Evolutionary conservation across 306 rosid species (phyloP), one percentile per base, ranked within the genome.

Genomic region (Geum urbanum): DNA sequence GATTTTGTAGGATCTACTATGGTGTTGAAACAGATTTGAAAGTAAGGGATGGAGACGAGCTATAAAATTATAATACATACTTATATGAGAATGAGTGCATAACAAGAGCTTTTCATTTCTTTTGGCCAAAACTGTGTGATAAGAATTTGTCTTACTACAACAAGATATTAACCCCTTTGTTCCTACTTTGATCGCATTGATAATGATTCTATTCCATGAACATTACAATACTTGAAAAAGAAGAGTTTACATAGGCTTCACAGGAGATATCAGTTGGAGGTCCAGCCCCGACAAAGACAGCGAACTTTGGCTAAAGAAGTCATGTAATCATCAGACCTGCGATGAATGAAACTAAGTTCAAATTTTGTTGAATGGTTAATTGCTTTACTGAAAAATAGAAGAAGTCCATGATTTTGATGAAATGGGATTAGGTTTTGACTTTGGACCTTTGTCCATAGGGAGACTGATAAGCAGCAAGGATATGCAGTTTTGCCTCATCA

Each of bases 261-360:
- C 56, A 3, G 69, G 70, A 43, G 48, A 39, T 81, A 1, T 84
- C 76, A 82, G 68, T 51, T 50, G 52, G 51, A 14, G 22, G 14
- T 77, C 97, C 97, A 92, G 58, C 84, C 88, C 81, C 94, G 85
- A 81, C 89, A 88, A 24, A 80, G 87, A 72, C 90, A 77, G 74
- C 88, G 98, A 88, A 94, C 96, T 82, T 82, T 85, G 50, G 96
- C 86, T 15, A 94, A 88, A 72, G 97, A 82, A 47, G 89, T 92
- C 97, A 90, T 94, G 64, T 94, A 94, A 81, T 94, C 97, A 70
- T 88, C 91, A 61, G 96, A 88, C 77, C 98, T 94, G 85, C 77
- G 71, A 77, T 27, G 24, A 64, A 65, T 51, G 51, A 35, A 77
- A 52, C 32, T 63, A 46, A n/a, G 37, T 67, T 70, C 62, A 67